Evolutionary conservation across 2,329 filamentous ascomycete genomes (phyloP).

Genomic region (Exophiala oligosperma): DNA sequence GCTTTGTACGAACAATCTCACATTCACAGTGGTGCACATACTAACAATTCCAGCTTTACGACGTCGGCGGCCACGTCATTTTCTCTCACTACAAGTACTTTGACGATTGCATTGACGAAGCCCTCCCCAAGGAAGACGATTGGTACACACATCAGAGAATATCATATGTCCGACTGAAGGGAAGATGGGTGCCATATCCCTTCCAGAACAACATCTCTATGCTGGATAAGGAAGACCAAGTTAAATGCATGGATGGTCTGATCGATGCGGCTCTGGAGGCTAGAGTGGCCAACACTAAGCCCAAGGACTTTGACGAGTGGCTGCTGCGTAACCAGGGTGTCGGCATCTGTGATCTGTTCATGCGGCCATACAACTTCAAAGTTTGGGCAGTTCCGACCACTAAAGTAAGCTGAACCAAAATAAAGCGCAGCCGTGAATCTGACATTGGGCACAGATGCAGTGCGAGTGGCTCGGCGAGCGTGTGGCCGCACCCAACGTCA

Average conservation of each 20-base stretch:
- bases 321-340: slow-evolving; percentile 88
- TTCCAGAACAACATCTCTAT: slow-evolving; percentile 99
- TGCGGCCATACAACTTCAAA: slow-evolving; percentile 99
- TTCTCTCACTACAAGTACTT: slow-evolving; percentile 99
- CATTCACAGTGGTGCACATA: background rate
- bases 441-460: slow-evolving; percentile 75
- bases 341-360: slow-evolving; percentile 92
- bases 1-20: slow-evolving; percentile 22
- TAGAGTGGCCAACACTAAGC: slow-evolving; percentile 85
- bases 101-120: slow-evolving; percentile 97
- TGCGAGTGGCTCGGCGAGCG: slow-evolving; percentile 97
- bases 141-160: slow-evolving; percentile 99
- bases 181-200: slow-evolving; percentile 95
- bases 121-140: slow-evolving; percentile 87
- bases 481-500: slow-evolving; percentile 94
- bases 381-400: slow-evolving; percentile 98
- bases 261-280: slow-evolving; percentile 90
- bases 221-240: slow-evolving; percentile 95
- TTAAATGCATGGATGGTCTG: slow-evolving; percentile 89
- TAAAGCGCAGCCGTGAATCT: background rate
- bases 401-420: slow-evolving; percentile 63
- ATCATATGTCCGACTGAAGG: slow-evolving; percentile 97
- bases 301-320: slow-evolving; percentile 97
- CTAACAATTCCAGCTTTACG: slow-evolving; percentile 71
- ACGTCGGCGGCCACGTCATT: slow-evolving; percentile 97